Evolutionary conservation across 1,284 basidiomycete species (phyloP), one percentile per base, ranked within the genome.

Genomic region (Rhodotorula sp.): DNA sequence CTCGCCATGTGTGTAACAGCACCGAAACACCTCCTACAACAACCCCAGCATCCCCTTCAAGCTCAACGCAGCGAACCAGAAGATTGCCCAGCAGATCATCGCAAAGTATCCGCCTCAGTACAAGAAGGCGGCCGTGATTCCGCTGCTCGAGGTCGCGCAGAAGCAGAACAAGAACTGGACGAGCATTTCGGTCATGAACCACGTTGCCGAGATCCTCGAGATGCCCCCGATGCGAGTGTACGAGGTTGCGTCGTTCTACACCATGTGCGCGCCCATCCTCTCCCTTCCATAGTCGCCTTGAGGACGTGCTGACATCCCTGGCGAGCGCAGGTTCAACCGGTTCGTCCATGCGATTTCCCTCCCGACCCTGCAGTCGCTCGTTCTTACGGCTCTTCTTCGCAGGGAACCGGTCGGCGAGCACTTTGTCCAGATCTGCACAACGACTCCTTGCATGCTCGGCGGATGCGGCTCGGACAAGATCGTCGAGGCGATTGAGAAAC

Each of bases 221-320:
- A 92, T 99, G 88, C 92, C 91, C 13, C 91, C 92, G 64, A 99
- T 99, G 96, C 89, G 95, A 26, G 96, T 99, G 10, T 99, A 99
- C 81, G 96, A 99, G 83, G 96, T 99, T 62, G 95, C 96, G 20
- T 96, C 94, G 18, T 99, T 99, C 84, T 99, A 99, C 82, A 99
- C 95, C 75, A 98, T 99, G 95, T 98, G 93, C 85, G 96, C 53
- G 5, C 28, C 13, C 34, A 10, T 3, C 37, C n/a, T 8, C 51
- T 13, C 9, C n/a, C 9, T 13, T 16, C n/a, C n/a, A 4, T 24
- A 16, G 16, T 44, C 40, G 7, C 31, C 2, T 4, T 51, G 1
- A 7, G 10, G 6, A 13, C 22, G 20, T 51, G 54, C 63, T 65
- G 58, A 68, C 62, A 22, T 20, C 22, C 30, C 24, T 26, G 28